Evolutionary conservation across 345 rosid genomes (phyloP).

Genomic region (Cardamine occulta): DNA sequence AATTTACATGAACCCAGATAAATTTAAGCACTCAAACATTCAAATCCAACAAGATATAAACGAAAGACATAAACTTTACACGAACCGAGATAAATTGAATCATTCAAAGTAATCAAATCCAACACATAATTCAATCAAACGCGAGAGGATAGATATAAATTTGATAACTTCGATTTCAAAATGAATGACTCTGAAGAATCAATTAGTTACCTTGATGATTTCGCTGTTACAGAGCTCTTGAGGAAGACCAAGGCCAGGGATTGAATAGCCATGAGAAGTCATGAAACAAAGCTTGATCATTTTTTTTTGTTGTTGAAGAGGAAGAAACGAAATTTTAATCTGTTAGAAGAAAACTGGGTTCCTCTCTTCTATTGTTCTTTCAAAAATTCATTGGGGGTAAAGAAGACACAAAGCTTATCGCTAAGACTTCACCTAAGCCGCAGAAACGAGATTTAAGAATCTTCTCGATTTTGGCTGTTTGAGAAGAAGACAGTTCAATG

Average conservation of each 20-base stretch:
- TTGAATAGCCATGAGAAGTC: conserved; percentile 65
- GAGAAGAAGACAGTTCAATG: conserved; percentile 39
- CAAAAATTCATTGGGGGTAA: conserved; percentile 24
- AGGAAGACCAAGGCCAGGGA: conserved; percentile 52
- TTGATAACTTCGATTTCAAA: neutral
- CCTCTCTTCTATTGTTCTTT: conserved; percentile 22
- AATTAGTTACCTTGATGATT: conserved; percentile 56
- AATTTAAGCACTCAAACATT: neutral
- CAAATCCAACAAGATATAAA: neutral
- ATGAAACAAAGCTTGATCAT: conserved; percentile 68
- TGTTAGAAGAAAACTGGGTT: conserved; percentile 21
- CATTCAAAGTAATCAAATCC: neutral
- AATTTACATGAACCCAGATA: conserved; percentile 26
- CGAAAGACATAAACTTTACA: conserved; percentile 20
- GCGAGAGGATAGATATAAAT: neutral
- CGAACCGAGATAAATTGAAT: conserved; percentile 12
- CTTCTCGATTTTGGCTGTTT: conserved; percentile 41
- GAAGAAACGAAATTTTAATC: conserved; percentile 45
- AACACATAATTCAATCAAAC: neutral
- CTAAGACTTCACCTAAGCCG: conserved; percentile 35
- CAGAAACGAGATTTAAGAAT: conserved; percentile 43
- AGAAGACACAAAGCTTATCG: conserved; percentile 36
- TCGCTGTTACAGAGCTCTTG: conserved; percentile 43
- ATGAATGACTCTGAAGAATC: neutral
- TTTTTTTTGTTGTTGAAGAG: conserved; percentile 29